These are phyloP conservation scores for Tylopilus plumbeoviolaceoides DNA, from an alignment of 768 basidiomycete species.

Conservation along the genomic window DNA sequence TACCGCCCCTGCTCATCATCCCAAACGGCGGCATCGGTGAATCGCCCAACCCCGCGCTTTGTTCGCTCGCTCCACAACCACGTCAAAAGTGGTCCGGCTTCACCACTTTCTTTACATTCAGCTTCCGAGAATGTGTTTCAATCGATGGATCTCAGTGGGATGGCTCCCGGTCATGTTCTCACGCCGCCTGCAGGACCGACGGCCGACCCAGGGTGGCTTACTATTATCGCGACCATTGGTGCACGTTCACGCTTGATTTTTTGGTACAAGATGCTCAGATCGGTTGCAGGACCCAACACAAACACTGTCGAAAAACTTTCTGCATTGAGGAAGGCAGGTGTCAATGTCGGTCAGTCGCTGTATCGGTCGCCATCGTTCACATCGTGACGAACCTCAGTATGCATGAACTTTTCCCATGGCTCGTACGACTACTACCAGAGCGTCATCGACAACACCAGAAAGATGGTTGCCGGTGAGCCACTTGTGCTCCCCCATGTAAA, in stretches of 20 bases:
- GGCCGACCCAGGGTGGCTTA: slow-evolving; percentile 66
- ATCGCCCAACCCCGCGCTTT: slow-evolving; percentile 41
- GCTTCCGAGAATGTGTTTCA: slow-evolving; percentile 76
- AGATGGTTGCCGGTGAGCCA: slow-evolving; percentile 68
- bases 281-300: slow-evolving; percentile 77
- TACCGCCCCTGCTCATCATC: slow-evolving; percentile 41
- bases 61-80: slow-evolving; percentile 11
- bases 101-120: slow-evolving; percentile 14
- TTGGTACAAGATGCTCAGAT: slow-evolving; percentile 4
- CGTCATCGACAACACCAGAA: slow-evolving; percentile 96
- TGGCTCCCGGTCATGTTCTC: slow-evolving; percentile 42
- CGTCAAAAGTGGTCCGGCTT: slow-evolving; percentile 44
- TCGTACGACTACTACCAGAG: slow-evolving; percentile 98
- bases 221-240: slow-evolving; percentile 99
- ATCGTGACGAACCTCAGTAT: slow-evolving; percentile 51
- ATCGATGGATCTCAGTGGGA: slow-evolving; percentile 55
- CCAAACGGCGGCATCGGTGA: slow-evolving; percentile 62
- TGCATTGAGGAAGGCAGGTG: slow-evolving; percentile 84
- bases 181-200: slow-evolving; percentile 41
- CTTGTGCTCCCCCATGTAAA: neutral
- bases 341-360: slow-evolving; percentile 84
- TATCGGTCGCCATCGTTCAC: slow-evolving; percentile 3
- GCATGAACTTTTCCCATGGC: slow-evolving; percentile 99
- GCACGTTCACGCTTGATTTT: slow-evolving; percentile 17
- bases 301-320: slow-evolving; percentile 87